These are phyloP conservation scores for Allium fistulosum DNA, from an alignment of 106 monocot species.

Conservation along the genomic window DNA sequence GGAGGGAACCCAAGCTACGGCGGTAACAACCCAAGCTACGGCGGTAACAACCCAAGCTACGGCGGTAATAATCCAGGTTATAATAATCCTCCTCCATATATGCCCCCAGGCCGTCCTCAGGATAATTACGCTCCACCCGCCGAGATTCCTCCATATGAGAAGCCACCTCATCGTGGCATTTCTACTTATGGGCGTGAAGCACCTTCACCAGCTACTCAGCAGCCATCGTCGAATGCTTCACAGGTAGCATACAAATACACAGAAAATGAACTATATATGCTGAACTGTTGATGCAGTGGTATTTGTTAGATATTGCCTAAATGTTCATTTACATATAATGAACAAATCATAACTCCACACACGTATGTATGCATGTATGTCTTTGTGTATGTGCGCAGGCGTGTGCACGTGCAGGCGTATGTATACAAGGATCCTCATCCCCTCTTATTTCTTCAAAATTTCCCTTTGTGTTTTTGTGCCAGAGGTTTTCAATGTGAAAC, in stretches of 20 bases:
- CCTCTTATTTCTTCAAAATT: no score
- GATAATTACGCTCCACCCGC: slow-evolving; percentile 63
- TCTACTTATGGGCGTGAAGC: slow-evolving; percentile 69
- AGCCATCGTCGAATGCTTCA: slow-evolving; percentile 25
- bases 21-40: slow-evolving; percentile 5
- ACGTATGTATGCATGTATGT: no score
- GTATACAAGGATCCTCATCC: no score
- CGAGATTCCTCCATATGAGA: slow-evolving; percentile 50
- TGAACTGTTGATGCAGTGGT: no score
- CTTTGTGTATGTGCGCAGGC: no score
- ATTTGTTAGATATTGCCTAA: no score
- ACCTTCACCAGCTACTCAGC: slow-evolving; percentile 31
- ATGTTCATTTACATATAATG: no score
- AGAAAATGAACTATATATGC: not conserved
- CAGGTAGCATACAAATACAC: slow-evolving; percentile 28
- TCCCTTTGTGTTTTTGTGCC: no score
- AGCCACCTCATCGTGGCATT: slow-evolving; percentile 73
- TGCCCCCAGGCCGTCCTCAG: slow-evolving; percentile 43
- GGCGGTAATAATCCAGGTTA: slow-evolving; percentile 40
- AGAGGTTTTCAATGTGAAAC: no score
- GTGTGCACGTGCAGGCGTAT: no score
- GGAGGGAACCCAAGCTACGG: not conserved
- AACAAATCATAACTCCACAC: no score
- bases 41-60: slow-evolving; percentile 9
- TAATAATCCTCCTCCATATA: slow-evolving; percentile 52